Conservation (phyloP, 805 yeast species). For the Priceomyces medius region DNA sequence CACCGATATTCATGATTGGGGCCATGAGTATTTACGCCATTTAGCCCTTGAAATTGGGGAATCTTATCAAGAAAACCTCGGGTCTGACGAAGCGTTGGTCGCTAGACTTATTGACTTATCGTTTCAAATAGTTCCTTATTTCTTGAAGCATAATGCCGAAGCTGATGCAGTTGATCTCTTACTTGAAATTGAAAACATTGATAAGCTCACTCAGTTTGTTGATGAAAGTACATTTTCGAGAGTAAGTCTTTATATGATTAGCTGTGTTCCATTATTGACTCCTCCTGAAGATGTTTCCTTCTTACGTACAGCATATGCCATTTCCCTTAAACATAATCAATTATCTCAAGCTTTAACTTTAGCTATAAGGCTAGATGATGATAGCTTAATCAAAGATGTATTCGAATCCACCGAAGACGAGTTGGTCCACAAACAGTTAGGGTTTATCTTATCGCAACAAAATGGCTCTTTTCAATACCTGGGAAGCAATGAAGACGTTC, state of each 20-base stretch:
- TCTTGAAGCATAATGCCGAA: slow-evolving; percentile 93
- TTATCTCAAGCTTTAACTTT: slow-evolving; percentile 86
- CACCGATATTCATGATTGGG: slow-evolving; percentile 80
- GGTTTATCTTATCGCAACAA: slow-evolving; percentile 83
- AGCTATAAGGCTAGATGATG: slow-evolving; percentile 88
- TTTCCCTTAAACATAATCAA: slow-evolving; percentile 75
- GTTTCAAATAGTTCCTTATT: slow-evolving; percentile 79
- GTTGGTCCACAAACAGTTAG: slow-evolving; percentile 82
- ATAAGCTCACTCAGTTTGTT: slow-evolving; percentile 76
- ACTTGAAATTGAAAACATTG: slow-evolving; percentile 85
- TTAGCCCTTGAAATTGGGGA: slow-evolving; percentile 93
- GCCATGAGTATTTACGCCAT: slow-evolving; percentile 96
- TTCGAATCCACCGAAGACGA: slow-evolving; percentile 78
- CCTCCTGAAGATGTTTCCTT: slow-evolving; percentile 91
- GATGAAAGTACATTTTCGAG: slow-evolving; percentile 82
- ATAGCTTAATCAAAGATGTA: slow-evolving; percentile 69
- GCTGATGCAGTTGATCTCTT: slow-evolving; percentile 96
- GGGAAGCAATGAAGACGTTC: slow-evolving; percentile 67
- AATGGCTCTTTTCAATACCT: slow-evolving; percentile 69
- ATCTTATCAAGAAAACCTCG: slow-evolving; percentile 57
- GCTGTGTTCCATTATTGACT: slow-evolving; percentile 94
- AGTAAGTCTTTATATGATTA: slow-evolving; percentile 90
- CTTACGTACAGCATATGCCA: slow-evolving; percentile 82
- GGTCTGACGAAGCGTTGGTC: slow-evolving; percentile 32
- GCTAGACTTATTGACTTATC: slow-evolving; percentile 61